Percentiles rank a stretch among this genome's conserved stretches.
These are phyloP conservation scores for Ilex paraguariensis DNA, from an alignment of 305 asterid species.

Conservation along the genomic window DNA sequence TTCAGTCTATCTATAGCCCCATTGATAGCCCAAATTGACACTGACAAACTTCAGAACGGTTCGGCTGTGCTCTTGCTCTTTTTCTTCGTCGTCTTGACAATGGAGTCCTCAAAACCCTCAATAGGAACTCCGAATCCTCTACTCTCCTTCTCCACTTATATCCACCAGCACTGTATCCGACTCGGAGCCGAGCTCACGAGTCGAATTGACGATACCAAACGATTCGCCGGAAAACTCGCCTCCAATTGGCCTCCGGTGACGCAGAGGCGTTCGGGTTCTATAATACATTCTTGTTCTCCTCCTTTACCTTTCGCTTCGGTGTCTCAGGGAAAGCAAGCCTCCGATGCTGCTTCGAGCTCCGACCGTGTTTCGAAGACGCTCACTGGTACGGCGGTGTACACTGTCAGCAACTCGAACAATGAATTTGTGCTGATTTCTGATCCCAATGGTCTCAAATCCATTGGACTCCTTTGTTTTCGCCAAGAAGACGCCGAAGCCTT, in stretches of 20 bases:
- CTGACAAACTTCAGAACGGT: too few species aligned
- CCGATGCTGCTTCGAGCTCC: conserved; percentile 32
- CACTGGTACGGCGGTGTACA: conserved; percentile 74
- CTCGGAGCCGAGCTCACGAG: conserved; percentile 51
- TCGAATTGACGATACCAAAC: conserved; percentile 53
- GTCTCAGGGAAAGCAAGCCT: conserved; percentile 40
- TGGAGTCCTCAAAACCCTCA: conserved; percentile 58
- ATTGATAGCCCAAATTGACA: too few species aligned
- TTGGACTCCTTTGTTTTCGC: conserved; percentile 90
- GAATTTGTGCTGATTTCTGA: conserved; percentile 90
- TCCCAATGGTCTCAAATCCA: conserved; percentile 68
- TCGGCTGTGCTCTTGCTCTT: neutral
- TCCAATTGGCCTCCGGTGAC: conserved; percentile 24
- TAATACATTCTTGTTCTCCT: conserved; percentile 24
- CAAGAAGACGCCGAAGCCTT: conserved; percentile 87
- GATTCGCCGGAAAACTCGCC: conserved; percentile 32
- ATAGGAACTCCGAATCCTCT: conserved; percentile 55
- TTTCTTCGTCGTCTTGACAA: conserved; percentile 8
- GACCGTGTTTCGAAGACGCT: conserved; percentile 68
- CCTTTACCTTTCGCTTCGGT: conserved; percentile 64
- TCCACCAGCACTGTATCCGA: conserved; percentile 45
- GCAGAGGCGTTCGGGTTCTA: conserved; percentile 11
- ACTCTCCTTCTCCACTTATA: conserved; percentile 55
- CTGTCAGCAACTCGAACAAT: conserved; percentile 82
- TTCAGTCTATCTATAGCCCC: too few species aligned